Evolutionary conservation across 441 rosid species (phyloP).

Genomic region (Mallotus repandus): DNA sequence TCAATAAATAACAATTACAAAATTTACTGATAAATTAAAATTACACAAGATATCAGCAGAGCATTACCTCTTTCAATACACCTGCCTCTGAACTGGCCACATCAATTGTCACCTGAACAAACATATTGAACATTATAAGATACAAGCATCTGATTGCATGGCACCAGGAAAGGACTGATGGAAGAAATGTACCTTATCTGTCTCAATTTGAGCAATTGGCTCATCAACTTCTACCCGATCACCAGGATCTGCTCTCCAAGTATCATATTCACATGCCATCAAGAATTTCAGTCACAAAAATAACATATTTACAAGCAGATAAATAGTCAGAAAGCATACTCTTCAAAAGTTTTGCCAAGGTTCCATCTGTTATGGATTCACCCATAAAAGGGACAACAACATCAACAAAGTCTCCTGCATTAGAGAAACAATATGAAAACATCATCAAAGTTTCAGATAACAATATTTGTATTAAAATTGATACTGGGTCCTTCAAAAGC

Average conservation of each 20-base stretch:
- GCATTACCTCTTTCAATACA: constrained; percentile 72
- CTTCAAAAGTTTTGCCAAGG: constrained; percentile 79
- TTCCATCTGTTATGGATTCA: constrained; percentile 97
- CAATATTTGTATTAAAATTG: constrained; percentile 11
- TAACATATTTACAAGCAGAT: constrained; percentile 6
- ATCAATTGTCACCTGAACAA: constrained; percentile 84
- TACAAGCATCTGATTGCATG: background rate
- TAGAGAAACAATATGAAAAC: constrained; percentile 21
- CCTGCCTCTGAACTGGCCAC: constrained; percentile 93
- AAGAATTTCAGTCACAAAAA: constrained; percentile 15
- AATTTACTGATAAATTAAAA: background rate
- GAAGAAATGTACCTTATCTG: constrained; percentile 70
- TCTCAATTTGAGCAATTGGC: constrained; percentile 94
- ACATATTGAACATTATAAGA: constrained; percentile 13
- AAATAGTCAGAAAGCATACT: constrained; percentile 44
- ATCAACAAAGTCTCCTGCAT: constrained; percentile 73
- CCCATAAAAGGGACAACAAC: constrained; percentile 97
- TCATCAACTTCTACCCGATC: constrained; percentile 89
- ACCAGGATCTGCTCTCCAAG: constrained; percentile 71
- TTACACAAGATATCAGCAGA: constrained; percentile 9
- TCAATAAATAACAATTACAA: background rate
- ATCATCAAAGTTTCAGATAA: constrained; percentile 19
- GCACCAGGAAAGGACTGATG: background rate
- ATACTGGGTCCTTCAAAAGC: constrained; percentile 3
- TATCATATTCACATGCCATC: constrained; percentile 21